Evolutionary conservation across 306 rosid species (phyloP), one percentile per base, ranked within the genome.

Genomic region (Albizia julibrissin): DNA sequence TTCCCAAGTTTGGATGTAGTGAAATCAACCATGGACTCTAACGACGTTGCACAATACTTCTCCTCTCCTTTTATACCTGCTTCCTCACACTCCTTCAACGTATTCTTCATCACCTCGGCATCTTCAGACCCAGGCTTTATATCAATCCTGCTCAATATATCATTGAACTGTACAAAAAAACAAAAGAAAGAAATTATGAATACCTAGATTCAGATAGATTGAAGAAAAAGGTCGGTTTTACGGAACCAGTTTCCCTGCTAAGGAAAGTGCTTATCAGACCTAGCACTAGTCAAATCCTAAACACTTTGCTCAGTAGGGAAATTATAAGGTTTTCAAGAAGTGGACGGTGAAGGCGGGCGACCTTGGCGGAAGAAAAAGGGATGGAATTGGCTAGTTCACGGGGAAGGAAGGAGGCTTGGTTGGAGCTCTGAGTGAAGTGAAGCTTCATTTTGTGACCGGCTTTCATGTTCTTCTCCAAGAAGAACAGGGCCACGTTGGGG

Each of bases 11-110:
- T 89, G 3, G 92, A 91, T 16, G 86, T 88, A 82, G 85, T 85
- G 46, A 89, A 93, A 74, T 93, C 98, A 14, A 93, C 74, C 98
- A 94, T 93, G 0, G 97, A 93, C 66, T 94, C 98, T 1, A 93
- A 80, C 2, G 97, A 92, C 31, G 95, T 94, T 24, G 97, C 95
- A 22, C 97, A 94, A 6, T 84, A 90, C 72, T 89, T 90, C 12
- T 92, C 94, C 79, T 92, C 97, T 0, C 95, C 97, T 67, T 19
- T 74, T 1, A 86, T 75, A 0, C 76, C 71, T 0, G 69, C 50
- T 0, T 79, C 80, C 74, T 29, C 31, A 81, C 5, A 94, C 13
- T 90, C 91, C 22, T 84, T 10, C 2, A 94, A 72, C 0, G 97
- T 91, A 0, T 78, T 73, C 69, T 85, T 78, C 58, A 94, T 82